These are phyloP conservation scores for Acanthamoeba triangularis DNA, from an alignment of 208 protist genomes.

Conservation along the genomic window DNA sequence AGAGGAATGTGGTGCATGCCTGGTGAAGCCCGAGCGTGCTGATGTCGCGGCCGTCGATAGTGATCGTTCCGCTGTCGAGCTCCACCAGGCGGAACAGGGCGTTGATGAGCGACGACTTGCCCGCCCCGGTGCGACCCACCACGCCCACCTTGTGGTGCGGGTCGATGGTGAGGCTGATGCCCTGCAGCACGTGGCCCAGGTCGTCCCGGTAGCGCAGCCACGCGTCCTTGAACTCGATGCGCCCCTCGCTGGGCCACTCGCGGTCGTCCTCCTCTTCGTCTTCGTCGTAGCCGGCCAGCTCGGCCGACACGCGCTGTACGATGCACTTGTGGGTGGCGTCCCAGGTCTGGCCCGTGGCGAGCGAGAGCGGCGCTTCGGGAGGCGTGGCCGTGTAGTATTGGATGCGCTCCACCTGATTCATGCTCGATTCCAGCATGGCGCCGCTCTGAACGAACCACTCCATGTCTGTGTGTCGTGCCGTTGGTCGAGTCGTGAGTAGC, in stretches of 20 bases:
- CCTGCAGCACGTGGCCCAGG: background rate
- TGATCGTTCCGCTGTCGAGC: conserved; percentile 87
- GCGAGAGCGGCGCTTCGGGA: conserved; percentile 54
- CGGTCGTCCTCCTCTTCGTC: background rate
- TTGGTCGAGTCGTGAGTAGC: background rate
- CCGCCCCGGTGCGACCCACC: conserved; percentile 57
- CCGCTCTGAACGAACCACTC: conserved; percentile 66
- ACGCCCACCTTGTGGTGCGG: conserved; percentile 55
- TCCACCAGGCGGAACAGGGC: conserved; percentile 84
- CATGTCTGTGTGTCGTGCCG: conserved; percentile 52
- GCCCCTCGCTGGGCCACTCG: conserved; percentile 3
- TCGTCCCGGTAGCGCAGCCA: conserved; percentile 3
- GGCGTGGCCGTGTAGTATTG: conserved; percentile 81
- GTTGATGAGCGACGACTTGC: conserved; percentile 69
- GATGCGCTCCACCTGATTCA: conserved; percentile 88
- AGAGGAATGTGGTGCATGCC: no score
- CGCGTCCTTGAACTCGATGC: conserved; percentile 2
- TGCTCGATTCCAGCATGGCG: conserved; percentile 85
- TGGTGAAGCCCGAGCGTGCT: conserved; percentile 76
- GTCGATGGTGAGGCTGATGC: background rate
- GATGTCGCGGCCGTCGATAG: conserved; percentile 88
- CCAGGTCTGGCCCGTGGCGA: background rate
- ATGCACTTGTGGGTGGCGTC: background rate
- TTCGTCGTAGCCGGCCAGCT: background rate
- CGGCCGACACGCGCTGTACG: background rate